phyloP scores from a whole-genome alignment of 192 early-diverging fungal genomes.

The Podila epigama region DNA sequence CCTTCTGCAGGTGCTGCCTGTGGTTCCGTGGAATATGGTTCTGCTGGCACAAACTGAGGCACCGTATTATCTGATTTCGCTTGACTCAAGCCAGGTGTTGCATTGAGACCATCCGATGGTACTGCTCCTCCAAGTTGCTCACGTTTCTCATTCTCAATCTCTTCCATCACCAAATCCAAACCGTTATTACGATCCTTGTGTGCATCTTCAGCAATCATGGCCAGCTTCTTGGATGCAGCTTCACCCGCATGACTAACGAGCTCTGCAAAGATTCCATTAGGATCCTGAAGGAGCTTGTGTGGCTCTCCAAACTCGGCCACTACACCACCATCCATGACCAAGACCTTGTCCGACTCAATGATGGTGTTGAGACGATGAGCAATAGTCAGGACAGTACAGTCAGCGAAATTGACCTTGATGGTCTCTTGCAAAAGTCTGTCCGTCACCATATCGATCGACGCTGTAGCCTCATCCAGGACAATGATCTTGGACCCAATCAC shows the following conservation, averaged over 20 bases:
- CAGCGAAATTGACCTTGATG: slow-evolving; percentile 65
- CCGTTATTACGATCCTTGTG: slow-evolving; percentile 17
- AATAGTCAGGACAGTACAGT: slow-evolving; percentile 71
- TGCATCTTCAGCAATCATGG: slow-evolving; percentile 28
- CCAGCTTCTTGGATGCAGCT: slow-evolving; percentile 54
- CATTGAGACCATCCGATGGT: not conserved
- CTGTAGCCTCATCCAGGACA: slow-evolving; percentile 78
- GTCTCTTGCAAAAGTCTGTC: slow-evolving; percentile 75
- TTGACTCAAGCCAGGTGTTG: not conserved
- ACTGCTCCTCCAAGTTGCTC: not conserved
- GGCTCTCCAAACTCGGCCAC: slow-evolving; percentile 79
- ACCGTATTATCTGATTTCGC: not conserved
- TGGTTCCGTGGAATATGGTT: not conserved
- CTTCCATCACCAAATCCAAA: not conserved
- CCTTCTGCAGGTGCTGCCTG: not conserved
- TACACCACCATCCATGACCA: slow-evolving; percentile 75
- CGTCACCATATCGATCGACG: slow-evolving; percentile 79
- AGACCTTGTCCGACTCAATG: slow-evolving; percentile 76
- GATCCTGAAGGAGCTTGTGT: slow-evolving; percentile 50
- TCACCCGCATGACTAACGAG: slow-evolving; percentile 29
- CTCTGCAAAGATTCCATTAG: slow-evolving; percentile 32
- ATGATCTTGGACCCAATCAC: slow-evolving; percentile 62
- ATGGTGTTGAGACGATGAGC: slow-evolving; percentile 76
- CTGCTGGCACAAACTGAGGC: not conserved
- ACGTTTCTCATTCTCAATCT: slow-evolving; percentile 2